phyloP scores from a whole-genome alignment of 2,329 filamentous ascomycete genomes.

The Paecilomyces variotii region DNA sequence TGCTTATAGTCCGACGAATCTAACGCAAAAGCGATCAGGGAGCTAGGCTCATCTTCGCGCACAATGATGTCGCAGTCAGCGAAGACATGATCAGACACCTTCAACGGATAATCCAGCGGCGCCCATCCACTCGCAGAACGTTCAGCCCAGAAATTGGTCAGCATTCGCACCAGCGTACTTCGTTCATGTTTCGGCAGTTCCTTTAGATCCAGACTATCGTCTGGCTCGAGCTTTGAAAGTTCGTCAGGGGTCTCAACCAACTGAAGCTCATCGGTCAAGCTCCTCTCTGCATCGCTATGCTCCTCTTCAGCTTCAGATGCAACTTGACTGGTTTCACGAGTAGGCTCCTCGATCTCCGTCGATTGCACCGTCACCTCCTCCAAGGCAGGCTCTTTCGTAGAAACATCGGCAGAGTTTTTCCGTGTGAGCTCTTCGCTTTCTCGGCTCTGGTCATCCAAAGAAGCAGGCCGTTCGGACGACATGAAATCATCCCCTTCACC shows the following conservation, averaged over 20 bases:
- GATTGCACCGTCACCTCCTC: slow-evolving; percentile 28
- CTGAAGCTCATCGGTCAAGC: slow-evolving; percentile 58
- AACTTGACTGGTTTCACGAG: slow-evolving; percentile 41
- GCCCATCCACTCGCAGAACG: slow-evolving; percentile 92
- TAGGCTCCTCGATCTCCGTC: slow-evolving; percentile 35
- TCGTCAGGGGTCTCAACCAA: slow-evolving; percentile 50
- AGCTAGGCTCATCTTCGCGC: slow-evolving; percentile 93
- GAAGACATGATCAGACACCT: slow-evolving; percentile 85
- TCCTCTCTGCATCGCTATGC: slow-evolving; percentile 65
- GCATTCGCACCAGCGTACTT: slow-evolving; percentile 85
- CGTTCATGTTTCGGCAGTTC: slow-evolving; percentile 90
- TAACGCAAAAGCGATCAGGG: slow-evolving; percentile 85
- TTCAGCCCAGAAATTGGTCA: slow-evolving; percentile 98
- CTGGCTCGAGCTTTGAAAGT: slow-evolving; percentile 42
- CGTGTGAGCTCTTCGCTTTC: slow-evolving; percentile 19
- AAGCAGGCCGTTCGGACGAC: slow-evolving; percentile 15
- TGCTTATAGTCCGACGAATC: slow-evolving; percentile 78
- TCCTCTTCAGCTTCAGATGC: slow-evolving; percentile 59
- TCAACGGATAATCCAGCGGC: slow-evolving; percentile 84
- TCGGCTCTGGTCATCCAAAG: slow-evolving; percentile 24
- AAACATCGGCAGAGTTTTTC: slow-evolving; percentile 15
- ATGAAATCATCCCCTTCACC: slow-evolving; percentile 51
- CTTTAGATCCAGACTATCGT: slow-evolving; percentile 51
- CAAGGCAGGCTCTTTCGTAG: slow-evolving; percentile 26
- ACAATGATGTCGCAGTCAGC: slow-evolving; percentile 96